phyloP scores from a whole-genome alignment of 768 basidiomycete genomes.

The Neoboletus brunneissimus region DNA sequence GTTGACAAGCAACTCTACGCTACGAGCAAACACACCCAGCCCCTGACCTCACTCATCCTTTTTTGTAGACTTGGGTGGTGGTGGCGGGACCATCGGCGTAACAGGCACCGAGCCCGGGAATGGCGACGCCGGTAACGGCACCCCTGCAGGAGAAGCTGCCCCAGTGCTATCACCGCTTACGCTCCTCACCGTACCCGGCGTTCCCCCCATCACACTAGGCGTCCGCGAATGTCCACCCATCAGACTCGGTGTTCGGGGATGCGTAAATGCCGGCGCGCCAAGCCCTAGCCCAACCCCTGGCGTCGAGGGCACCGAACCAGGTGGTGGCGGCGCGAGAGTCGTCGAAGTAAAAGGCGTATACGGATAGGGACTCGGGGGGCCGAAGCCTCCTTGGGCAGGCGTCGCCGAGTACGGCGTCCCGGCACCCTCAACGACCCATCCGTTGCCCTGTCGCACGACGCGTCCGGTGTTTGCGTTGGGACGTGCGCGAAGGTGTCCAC shows the following conservation, averaged over 20 bases:
- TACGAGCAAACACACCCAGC: background rate
- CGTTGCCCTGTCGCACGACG: constrained; percentile 54
- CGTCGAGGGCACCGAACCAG: constrained; percentile 29
- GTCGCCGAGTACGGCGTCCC: constrained; percentile 38
- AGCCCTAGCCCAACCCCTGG: constrained; percentile 32
- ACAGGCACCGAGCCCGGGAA: constrained; percentile 16
- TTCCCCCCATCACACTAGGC: constrained; percentile 23
- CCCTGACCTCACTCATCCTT: constrained; percentile 27
- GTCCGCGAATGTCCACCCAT: constrained; percentile 16
- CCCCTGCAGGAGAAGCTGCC: constrained; percentile 1
- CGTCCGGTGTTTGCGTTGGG: constrained; percentile 33
- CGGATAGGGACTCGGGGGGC: constrained; percentile 26
- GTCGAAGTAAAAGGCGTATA: constrained; percentile 33
- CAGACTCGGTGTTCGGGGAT: constrained; percentile 13
- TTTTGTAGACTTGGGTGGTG: constrained; percentile 19
- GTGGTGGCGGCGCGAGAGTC: background rate
- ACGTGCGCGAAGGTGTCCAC: constrained; percentile 60
- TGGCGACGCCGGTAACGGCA: constrained; percentile 24
- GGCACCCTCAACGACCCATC: constrained; percentile 57
- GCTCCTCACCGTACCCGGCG: constrained; percentile 2
- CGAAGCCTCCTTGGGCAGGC: constrained; percentile 32
- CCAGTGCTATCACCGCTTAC: constrained; percentile 13
- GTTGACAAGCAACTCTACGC: background rate
- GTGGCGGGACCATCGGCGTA: constrained; percentile 19
- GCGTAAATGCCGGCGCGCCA: constrained; percentile 24